phyloP scores from a whole-genome alignment of 2,329 filamentous ascomycete species.

The Colletotrichum tropicicola region DNA sequence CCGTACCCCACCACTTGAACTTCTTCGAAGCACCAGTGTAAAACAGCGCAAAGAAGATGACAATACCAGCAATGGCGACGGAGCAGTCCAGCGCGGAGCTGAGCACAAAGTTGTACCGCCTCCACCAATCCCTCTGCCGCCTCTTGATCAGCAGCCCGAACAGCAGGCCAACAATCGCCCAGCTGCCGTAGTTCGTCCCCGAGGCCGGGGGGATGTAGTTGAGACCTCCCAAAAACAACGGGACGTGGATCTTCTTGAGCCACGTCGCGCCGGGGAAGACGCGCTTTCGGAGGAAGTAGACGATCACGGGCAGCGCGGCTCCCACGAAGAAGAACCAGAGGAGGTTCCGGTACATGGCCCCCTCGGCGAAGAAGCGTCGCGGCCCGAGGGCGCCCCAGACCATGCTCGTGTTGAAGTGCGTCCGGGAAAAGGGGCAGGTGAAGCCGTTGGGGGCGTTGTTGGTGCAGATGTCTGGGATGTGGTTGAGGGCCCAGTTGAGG shows the following conservation, averaged over 20 bases:
- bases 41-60: conserved; percentile 44
- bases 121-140: conserved; percentile 39
- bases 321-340: conserved; percentile 65
- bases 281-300: conserved; percentile 46
- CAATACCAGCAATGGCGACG: conserved; percentile 40
- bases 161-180: conserved; percentile 40
- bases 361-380: conserved; percentile 60
- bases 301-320: conserved; percentile 53
- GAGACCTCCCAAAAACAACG: conserved; percentile 40
- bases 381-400: conserved; percentile 68
- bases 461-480: conserved; percentile 60
- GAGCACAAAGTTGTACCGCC: conserved; percentile 41
- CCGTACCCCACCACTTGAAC: conserved; percentile 42
- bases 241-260: conserved; percentile 40
- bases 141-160: conserved; percentile 38
- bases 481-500: conserved; percentile 45
- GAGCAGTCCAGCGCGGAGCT: conserved; percentile 42
- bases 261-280: conserved; percentile 27
- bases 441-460: conserved; percentile 55
- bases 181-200: conserved; percentile 43
- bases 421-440: conserved; percentile 44
- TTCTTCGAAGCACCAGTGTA: conserved; percentile 39
- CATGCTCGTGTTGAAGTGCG: conserved; percentile 61
- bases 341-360: conserved; percentile 57
- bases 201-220: conserved; percentile 44